Evolutionary conservation across 2,329 filamentous ascomycete genomes (phyloP), one percentile per base, ranked within the genome.

Genomic region (Diaporthe citrichinensis): DNA sequence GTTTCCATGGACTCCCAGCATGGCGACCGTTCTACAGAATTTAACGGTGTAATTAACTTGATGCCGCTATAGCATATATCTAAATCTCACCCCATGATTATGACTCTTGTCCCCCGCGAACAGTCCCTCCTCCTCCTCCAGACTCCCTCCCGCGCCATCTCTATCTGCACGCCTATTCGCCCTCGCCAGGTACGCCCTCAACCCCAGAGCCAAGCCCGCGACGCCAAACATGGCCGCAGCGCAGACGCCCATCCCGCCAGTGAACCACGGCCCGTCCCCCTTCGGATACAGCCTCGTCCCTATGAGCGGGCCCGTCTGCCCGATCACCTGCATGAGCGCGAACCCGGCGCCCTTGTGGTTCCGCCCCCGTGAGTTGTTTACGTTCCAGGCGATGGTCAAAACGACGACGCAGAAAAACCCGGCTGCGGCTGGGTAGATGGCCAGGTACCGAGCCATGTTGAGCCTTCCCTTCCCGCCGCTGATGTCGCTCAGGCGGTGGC

Each of bases 371-470:
- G 72, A 65, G 83, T 98, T 98, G 81, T 98, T 97, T 81, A 98
- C 90, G 49, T 91, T 94, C 95, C 95, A 98, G 2, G 94, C 93
- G 74, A 98, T 94, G 78, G 96, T 93, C 44, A 98, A 88, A 0
- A 95, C 95, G 74, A 98, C 94, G 28, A 95, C 93, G 76, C 90
- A 92, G 87, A 98, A 96, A 84, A 98, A 97, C 5, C 95, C 95
- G 0, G 92, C 86, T 2, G 92, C 90, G 2, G 95, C 95, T 0
- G 94, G 95, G 82, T 93, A 98, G 10, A 98, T 89, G 74, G 92
- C 94, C 8, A 93, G 79, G 80, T 98, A 98, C 25, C 95, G 89
- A 51, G 90, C 77, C 59, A 83, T 88, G 17, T 71, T 53, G 53
- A 76, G 34, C 3, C 44, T 46, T 36, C 20, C 59, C 28, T 25